Evolutionary conservation across 2,329 filamentous ascomycete species (phyloP).

Genomic region (Penicillium sp.): DNA sequence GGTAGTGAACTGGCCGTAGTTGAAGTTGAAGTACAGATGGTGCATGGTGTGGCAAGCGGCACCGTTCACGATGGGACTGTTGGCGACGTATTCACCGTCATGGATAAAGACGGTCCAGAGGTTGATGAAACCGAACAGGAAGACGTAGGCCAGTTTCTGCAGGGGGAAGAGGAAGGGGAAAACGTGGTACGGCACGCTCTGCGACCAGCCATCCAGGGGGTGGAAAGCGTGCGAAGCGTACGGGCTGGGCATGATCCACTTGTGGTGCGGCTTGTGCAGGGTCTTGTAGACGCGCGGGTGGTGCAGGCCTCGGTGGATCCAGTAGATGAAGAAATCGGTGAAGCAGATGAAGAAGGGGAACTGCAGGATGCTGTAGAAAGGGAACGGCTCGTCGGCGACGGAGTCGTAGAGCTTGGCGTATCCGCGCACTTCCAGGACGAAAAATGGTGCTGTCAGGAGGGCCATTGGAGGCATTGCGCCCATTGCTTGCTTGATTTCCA

Average conservation of each 20-base stretch:
- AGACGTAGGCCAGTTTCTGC: conserved; percentile 86
- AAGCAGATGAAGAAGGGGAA: conserved; percentile 88
- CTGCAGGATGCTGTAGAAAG: conserved; percentile 78
- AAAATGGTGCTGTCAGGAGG: conserved; percentile 77
- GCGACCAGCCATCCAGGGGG: conserved; percentile 85
- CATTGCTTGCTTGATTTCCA: conserved; percentile 83
- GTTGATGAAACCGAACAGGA: conserved; percentile 89
- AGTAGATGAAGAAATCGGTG: conserved; percentile 89
- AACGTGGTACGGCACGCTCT: conserved; percentile 88
- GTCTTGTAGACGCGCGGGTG: conserved; percentile 80
- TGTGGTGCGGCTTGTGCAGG: conserved; percentile 97
- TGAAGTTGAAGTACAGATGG: conserved; percentile 86
- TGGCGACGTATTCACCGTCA: conserved; percentile 90
- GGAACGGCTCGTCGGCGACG: conserved; percentile 73
- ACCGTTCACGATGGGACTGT: conserved; percentile 90
- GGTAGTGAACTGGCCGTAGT: conserved; percentile 94
- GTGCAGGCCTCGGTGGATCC: conserved; percentile 85
- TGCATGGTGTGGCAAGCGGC: conserved; percentile 96
- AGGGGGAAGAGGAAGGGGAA: conserved; percentile 93
- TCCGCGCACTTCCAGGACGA: conserved; percentile 81
- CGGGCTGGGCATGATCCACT: conserved; percentile 98
- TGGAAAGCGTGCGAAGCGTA: conserved; percentile 94
- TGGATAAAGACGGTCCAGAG: conserved; percentile 97
- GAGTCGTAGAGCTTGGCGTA: conserved; percentile 86
- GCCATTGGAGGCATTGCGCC: conserved; percentile 80